Base-by-base conservation (phyloP, 108 stramenopile species). In the Fragilaria radians region DNA sequence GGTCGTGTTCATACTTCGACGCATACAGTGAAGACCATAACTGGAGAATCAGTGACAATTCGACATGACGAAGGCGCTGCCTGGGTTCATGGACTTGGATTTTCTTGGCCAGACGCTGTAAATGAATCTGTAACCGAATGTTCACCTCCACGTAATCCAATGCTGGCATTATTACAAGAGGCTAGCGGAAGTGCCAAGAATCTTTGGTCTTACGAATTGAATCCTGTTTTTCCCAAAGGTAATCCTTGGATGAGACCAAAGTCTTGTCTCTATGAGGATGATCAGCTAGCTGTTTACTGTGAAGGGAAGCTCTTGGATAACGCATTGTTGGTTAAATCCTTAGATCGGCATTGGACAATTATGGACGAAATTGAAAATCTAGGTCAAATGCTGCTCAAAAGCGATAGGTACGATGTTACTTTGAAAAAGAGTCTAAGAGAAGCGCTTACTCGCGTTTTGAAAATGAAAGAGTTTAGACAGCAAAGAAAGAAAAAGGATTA, bases 221-320 rank as follows among this genome's bases (percentile, higher is more conserved):
- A 59, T 46, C 61, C 55, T 1, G 47, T 73, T 24, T 72, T 72
- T 45, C 26, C 55, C 4, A 22, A 55, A 25, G 75, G 80, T 42
- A 81, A 81, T 50, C 52, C 71, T 9, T 81, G 80, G 80, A 77
- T 61, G 14, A 34, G 80, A 47, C 80, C 80, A 7, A 28, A 77
- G 28, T 62, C 63, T 0, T 52, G 72, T 1, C 56, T 74, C 33
- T 59, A 68, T 50, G 29, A 61, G 7, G 61, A 48, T 5, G 57
- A 56, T 23, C 21, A 59, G 24, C 50, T 72, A 31, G 74, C 65
- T 29, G 7, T 72, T 28, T 72, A 57, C 59, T 22, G 45, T 28
- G 52, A 62, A 7, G 65, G 68, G 5, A 51, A 57, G 21, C 46
- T 21, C 5, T 30, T 69, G 3, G 36, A 29, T 34, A 65, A 65